Conservation (phyloP, 2,329 filamentous ascomycete genomes). For the Ophiosphaerella narmari region DNA sequence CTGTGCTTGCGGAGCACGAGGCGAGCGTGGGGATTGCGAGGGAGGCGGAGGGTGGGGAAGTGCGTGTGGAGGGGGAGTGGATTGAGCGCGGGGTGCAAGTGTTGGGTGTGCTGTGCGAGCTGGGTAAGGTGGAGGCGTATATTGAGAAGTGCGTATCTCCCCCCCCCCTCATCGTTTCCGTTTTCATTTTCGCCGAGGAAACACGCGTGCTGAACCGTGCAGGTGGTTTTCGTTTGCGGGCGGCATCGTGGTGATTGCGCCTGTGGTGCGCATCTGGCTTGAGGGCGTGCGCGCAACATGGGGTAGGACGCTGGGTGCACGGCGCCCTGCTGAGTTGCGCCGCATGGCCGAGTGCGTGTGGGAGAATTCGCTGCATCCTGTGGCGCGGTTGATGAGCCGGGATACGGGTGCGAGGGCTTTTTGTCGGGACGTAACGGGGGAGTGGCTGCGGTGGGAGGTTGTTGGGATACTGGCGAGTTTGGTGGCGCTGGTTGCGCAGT, state of each 20-base stretch:
- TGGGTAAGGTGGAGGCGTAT: conserved; percentile 32
- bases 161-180: too few species aligned
- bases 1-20: conserved; percentile 36
- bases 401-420: conserved; percentile 47
- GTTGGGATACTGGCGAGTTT: conserved; percentile 48
- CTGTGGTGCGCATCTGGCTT: conserved; percentile 39
- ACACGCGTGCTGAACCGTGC: neutral
- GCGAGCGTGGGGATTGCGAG: conserved; percentile 28
- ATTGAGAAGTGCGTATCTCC: conserved; percentile 26
- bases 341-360: conserved; percentile 49
- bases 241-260: conserved; percentile 41
- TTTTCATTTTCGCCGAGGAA: too few species aligned
- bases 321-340: conserved; percentile 37
- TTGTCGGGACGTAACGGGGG: conserved; percentile 45
- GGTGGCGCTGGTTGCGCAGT: conserved; percentile 44
- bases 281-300: conserved; percentile 32
- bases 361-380: conserved; percentile 47
- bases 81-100: conserved; percentile 36
- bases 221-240: conserved; percentile 34
- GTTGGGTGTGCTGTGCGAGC: conserved; percentile 32
- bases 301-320: conserved; percentile 27
- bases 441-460: conserved; percentile 51
- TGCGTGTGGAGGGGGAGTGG: conserved; percentile 8
- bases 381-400: conserved; percentile 37
- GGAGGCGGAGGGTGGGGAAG: neutral